Base-by-base conservation (phyloP, 352 stramenopile genomes). In the Globisporangium polare region DNA sequence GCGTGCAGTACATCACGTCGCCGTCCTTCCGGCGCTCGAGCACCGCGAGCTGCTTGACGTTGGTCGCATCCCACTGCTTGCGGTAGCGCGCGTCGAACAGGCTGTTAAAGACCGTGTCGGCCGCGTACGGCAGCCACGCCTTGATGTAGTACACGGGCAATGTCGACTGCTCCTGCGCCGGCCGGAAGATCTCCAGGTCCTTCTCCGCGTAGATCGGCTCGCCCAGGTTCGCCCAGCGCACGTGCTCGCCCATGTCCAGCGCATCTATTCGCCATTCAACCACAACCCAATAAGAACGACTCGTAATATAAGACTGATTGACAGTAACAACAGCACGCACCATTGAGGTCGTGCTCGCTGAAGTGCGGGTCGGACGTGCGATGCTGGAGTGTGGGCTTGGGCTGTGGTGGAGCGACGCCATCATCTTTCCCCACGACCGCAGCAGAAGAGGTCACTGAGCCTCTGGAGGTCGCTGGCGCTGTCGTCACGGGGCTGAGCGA, bases 121-220 rank as follows among this genome's bases (percentile, higher is more conserved):
- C 72, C n/a, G 74, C 74, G 52, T 84, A 85, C 8, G 79, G 80
- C 13, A 92, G 70, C 80, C 81, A 88, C 7, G 79, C 80, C 60
- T 88, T 90, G 58, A 78, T 47, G 59, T 81, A 90, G 56, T 92
- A 92, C 20, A 89, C 69, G 0, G 83, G 77, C 1, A 90, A 62
- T 31, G 72, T 82, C 24, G 77, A 89, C 51, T 82, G 63, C 27
- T 76, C 69, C 45, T 72, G 76, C 15, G 66, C 58, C 15, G 76
- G 73, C 2, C 83, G 75, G 58, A 88, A 90, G 63, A 92, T 75
- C 60, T 89, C 79, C 39, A 92, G 76, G 60, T 90, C 75, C 53
- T 89, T 88, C 53, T 89, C 79, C 4, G 69, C 70, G 59, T 92
- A 92, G 54, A 92, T 83, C 2, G 75, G 76, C 12, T 89, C 80